Evolutionary conservation across 2,329 filamentous ascomycete genomes (phyloP), one percentile per base, ranked within the genome.

Genomic region (Phoma sp.): DNA sequence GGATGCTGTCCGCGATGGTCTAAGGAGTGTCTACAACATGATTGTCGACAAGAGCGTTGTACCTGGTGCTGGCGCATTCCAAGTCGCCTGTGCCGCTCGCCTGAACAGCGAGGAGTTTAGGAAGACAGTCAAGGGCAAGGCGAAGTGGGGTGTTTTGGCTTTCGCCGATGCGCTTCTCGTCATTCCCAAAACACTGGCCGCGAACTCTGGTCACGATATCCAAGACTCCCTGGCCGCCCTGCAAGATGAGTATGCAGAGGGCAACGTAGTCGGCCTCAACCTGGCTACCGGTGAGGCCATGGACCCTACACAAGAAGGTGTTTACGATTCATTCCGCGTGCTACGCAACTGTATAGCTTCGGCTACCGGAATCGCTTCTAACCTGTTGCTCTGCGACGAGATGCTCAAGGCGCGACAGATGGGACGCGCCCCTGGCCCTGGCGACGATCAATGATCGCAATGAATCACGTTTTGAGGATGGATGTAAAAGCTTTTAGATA

Each of bases 1-100:
- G 62, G 95, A 99, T 74, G 95, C 95, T 2, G 95, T 98, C 37
- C 87, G 95, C 47, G 95, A 99, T 74, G 95, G 95, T 59, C 84
- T 99, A 64, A 87, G 95, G 72, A 96, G 92, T 74, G 95, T 98
- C 42, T 98, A 97, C 85, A 99, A 99, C 83, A 96, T 96, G 83
- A 98, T 99, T 75, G 93, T 98, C n/a, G 95, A 99, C 76, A 87
- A 89, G 78, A 93, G 90, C 65, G 95, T 99, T 17, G 92, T 99
- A 21, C 95, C 95, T 1, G 95, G 95, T 53, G 95, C 87, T 53
- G 95, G 95, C 67, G 91, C 95, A 42, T 99, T 96, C 86, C 95
- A 99, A 77, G 88, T 99, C 38, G 93, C 95, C 26, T 96, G 91
- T 67, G 92, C 93, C 20, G 84, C 87, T 39, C 92, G 96, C 76